Percentiles rank a stretch among this genome's conserved stretches.
Evolutionary conservation across 495 filamentous ascomycete genomes (phyloP).

Genomic region (Lepraria neglecta): DNA sequence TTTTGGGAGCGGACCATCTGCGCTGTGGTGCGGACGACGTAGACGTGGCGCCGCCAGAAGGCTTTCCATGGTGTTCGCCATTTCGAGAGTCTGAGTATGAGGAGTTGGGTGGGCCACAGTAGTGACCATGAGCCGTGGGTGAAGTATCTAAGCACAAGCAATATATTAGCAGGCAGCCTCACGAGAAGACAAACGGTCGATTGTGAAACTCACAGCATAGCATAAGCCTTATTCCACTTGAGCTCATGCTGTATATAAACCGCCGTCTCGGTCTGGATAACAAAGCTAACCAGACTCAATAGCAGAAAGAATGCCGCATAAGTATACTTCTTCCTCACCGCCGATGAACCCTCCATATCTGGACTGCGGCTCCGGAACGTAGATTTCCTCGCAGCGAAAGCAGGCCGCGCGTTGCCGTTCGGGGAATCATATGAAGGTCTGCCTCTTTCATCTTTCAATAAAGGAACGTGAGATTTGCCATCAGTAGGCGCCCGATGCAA

Average conservation of each 20-base stretch:
- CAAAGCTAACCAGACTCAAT: constrained; percentile 74
- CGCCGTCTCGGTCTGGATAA: constrained; percentile 88
- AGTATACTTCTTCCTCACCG: constrained; percentile 73
- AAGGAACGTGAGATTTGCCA: constrained; percentile 48
- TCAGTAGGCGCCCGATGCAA: constrained; percentile 43
- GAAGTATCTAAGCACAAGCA: constrained; percentile 54
- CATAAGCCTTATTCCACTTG: constrained; percentile 92
- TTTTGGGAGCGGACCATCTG: constrained; percentile 76
- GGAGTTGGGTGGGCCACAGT: constrained; percentile 78
- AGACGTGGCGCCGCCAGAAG: constrained; percentile 80
- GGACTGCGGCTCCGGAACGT: constrained; percentile 59
- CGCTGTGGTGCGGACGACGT: constrained; percentile 67
- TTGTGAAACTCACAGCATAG: constrained; percentile 76
- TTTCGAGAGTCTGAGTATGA: constrained; percentile 69
- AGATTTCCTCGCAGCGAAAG: constrained; percentile 39
- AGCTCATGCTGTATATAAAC: constrained; percentile 85
- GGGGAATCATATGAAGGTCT: constrained; percentile 34
- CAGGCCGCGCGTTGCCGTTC: constrained; percentile 36
- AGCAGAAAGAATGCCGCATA: constrained; percentile 77
- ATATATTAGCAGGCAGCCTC: neutral
- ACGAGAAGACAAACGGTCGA: neutral
- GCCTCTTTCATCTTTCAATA: constrained; percentile 52
- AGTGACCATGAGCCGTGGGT: constrained; percentile 91
- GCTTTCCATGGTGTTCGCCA: constrained; percentile 67
- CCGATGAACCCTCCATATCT: constrained; percentile 48